Conservation (phyloP, 176 grass and related monocot species). For the Aegilops bicornis region DNA sequence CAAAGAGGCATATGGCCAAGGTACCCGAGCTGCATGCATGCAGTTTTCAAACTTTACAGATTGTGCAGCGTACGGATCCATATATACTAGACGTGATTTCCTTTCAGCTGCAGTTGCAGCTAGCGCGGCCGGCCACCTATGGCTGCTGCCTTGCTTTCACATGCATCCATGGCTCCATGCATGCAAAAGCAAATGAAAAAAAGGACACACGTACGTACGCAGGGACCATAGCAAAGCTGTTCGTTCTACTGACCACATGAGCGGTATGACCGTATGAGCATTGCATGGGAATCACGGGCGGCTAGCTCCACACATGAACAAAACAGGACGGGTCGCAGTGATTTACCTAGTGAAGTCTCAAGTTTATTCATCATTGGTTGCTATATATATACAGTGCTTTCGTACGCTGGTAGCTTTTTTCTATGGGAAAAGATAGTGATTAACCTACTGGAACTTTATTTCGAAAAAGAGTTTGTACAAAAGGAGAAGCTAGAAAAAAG, state of each 20-base stretch:
- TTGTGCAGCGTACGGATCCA: background rate
- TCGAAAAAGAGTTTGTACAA: background rate
- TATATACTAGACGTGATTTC: background rate
- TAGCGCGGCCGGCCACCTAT: background rate
- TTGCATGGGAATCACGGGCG: background rate
- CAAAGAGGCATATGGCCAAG: background rate
- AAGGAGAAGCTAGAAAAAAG: background rate
- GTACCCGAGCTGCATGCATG: background rate
- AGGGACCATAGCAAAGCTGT: no score
- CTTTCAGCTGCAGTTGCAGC: background rate
- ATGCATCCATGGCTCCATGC: background rate
- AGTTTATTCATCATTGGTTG: background rate
- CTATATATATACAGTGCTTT: background rate
- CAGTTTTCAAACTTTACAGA: background rate
- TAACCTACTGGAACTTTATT: no score
- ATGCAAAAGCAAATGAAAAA: background rate
- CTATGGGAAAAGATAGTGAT: no score
- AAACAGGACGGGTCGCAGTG: no score
- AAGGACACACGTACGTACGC: background rate
- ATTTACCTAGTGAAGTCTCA: no score
- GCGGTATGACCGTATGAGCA: background rate
- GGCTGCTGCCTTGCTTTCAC: background rate
- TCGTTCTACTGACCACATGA: background rate
- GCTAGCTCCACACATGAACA: background rate
- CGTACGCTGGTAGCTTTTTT: background rate